Evolutionary conservation across 2,329 filamentous ascomycete species (phyloP), one percentile per base, ranked within the genome.

Genomic region (Fusarium nodosum): DNA sequence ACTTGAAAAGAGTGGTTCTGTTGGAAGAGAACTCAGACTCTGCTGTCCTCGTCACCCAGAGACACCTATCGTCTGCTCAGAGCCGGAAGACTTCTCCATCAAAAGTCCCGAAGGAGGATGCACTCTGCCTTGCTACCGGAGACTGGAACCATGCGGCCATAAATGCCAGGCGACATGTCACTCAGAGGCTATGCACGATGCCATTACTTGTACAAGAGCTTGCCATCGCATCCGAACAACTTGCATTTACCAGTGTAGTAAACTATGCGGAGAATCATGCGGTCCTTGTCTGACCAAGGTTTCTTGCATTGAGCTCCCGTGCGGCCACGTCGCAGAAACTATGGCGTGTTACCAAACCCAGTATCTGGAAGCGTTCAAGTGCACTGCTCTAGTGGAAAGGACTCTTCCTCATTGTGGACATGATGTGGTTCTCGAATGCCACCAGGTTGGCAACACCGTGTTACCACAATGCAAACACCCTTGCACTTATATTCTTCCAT

Each of bases 51-150:
- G 89, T 0, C 90, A 93, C 69, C 80, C 79, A 1, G 80, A 87
- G 0, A 84, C 78, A 0, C 68, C 76, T 0, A 85, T 91, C 12
- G 11, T 70, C 2, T 85, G 88, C 2, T 80, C 82, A 0, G 71
- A 78, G 3, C 85, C 88, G 0, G 85, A 88, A 2, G 82, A 91
- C 64, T 91, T 91, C 68, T 61, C 78, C 0, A 76, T 77, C 18
- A 74, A 85, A 12, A 82, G 85, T 0, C 90, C 89, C 0, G 89
- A 91, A 74, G 88, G 88, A 7, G 89, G 90, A 0, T 91, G 88
- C 62, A 72, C 72, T 38, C 73, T 82, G 16, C 75, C 75, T 2
- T 91, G 89, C 65, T 78, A 81, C 69, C 54, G 76, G 81, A 52
- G 84, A 74, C 75, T 85, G 7, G 53, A 68, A 4, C 56, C 74